phyloP scores from a whole-genome alignment of 208 protist species.

The Endotrypanum monterogeii region DNA sequence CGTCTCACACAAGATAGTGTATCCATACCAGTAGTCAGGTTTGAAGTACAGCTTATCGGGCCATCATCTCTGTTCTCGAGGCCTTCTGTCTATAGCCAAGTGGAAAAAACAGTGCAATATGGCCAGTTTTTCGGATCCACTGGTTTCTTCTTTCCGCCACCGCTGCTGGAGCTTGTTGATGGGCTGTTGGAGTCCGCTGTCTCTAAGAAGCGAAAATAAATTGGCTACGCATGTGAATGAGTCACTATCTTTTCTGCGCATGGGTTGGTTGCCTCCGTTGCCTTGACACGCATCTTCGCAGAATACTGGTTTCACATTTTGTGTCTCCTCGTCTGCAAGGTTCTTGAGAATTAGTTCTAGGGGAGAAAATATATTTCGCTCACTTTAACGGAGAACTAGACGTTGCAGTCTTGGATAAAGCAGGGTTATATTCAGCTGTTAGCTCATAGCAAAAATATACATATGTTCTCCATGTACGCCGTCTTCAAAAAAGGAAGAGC shows the following conservation, averaged over 20 bases:
- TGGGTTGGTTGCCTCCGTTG: not conserved
- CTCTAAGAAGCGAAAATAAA: constrained; percentile 20
- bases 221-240: not conserved
- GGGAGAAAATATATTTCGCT: not conserved
- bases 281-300: not conserved
- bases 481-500: not conserved
- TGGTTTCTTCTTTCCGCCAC: constrained; percentile 76
- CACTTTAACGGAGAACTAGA: not conserved
- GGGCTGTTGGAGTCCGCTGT: constrained; percentile 18
- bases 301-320: not conserved
- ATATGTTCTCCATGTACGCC: not conserved
- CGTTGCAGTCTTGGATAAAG: not conserved
- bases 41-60: constrained; percentile 56
- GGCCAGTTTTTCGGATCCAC: constrained; percentile 72
- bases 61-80: constrained; percentile 29
- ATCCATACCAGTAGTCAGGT: constrained; percentile 29
- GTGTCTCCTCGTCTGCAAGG: not conserved
- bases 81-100: constrained; percentile 36
- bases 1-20: constrained; percentile 31
- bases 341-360: not conserved
- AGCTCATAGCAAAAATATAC: not conserved
- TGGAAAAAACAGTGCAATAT: constrained; percentile 55
- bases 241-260: not conserved
- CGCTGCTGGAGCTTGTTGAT: constrained; percentile 57
- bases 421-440: not conserved